A percentile compares a stretch with the other conserved stretches of the same genome.
Conservation (phyloP, 495 filamentous ascomycete species). For the Glonium stellatum region DNA sequence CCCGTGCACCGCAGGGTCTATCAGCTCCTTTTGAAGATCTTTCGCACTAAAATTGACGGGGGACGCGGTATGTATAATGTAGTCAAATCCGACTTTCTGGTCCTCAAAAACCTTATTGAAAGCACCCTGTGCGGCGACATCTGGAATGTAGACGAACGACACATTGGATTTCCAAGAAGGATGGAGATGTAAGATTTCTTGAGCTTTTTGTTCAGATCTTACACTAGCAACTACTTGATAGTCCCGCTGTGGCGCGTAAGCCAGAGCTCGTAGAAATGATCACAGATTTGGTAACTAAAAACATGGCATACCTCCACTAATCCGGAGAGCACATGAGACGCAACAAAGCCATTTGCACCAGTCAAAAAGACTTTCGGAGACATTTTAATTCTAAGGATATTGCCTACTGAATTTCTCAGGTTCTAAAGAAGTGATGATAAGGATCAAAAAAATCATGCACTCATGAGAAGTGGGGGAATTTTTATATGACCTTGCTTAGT, state of each 20-base stretch:
- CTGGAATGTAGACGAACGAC: slow-evolving; percentile 23
- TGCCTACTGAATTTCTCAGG: no score
- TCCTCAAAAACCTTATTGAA: slow-evolving; percentile 26
- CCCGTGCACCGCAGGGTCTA: slow-evolving; percentile 11
- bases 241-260: slow-evolving; percentile 12
- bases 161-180: slow-evolving; percentile 30
- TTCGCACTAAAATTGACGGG: slow-evolving; percentile 10
- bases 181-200: slow-evolving; percentile 32
- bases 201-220: slow-evolving; percentile 32
- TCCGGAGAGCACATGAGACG: not conserved
- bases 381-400: not conserved
- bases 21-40: slow-evolving; percentile 1
- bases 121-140: slow-evolving; percentile 19
- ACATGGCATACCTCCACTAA: not conserved
- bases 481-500: no score
- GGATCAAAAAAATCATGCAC: no score
- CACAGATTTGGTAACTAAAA: not conserved
- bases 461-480: no score
- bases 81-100: slow-evolving; percentile 19
- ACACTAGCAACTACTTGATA: slow-evolving; percentile 31
- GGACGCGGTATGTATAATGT: slow-evolving; percentile 32
- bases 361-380: slow-evolving; percentile 3
- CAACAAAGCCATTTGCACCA: slow-evolving; percentile 7
- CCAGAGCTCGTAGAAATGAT: not conserved
- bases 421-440: no score